Evolutionary conservation across 345 rosid genomes (phyloP), one percentile per base, ranked within the genome.

Genomic region (Eucalyptus tenuipes): DNA sequence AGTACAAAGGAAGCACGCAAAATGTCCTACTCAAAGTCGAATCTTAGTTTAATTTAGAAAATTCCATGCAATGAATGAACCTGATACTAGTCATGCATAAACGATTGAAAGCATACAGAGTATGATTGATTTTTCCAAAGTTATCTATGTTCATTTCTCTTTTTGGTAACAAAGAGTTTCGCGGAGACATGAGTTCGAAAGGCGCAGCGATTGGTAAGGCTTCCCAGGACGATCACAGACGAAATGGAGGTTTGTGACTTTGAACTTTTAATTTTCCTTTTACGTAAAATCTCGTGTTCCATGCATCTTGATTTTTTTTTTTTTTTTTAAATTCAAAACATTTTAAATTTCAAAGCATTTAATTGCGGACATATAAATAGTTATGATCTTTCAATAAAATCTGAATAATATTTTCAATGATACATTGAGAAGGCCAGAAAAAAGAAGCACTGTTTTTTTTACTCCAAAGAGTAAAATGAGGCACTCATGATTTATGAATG

Each of bases 111-210:
- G 64, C 2, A 11, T 59, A 59, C 0, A 25, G 27, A 59, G 66
- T 5, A 27, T 5, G 31, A 0, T 59, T 3, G n/a, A 59, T 25
- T 59, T 59, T 59, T 59, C 31, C 27, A 59, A 10, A 27, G 66
- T 59, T 11, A 25, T 59, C 14, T 25, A 25, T 59, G n/a, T n/a
- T n/a, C n/a, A n/a, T n/a, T n/a, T 22, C 15, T 59, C 15, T 59
- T 59, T 0, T 11, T 0, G n/a, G 0, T 5, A 5, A 59, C 31
- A n/a, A 27, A 59, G 66, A 59, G 66, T 7, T 0, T 25, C 15
- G 11, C 27, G 15, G 0, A 3, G n/a, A 59, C 6, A 2, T 11
- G n/a, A 59, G 66, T 5, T 59, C 7, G 27, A 27, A 27, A 27
- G 66, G n/a, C n/a, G n/a, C n/a, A n/a, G n/a, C n/a, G n/a, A n/a